These are phyloP conservation scores for Akebia trifoliata DNA, from an alignment of 164 flowering plant genomes.

Conservation along the genomic window DNA sequence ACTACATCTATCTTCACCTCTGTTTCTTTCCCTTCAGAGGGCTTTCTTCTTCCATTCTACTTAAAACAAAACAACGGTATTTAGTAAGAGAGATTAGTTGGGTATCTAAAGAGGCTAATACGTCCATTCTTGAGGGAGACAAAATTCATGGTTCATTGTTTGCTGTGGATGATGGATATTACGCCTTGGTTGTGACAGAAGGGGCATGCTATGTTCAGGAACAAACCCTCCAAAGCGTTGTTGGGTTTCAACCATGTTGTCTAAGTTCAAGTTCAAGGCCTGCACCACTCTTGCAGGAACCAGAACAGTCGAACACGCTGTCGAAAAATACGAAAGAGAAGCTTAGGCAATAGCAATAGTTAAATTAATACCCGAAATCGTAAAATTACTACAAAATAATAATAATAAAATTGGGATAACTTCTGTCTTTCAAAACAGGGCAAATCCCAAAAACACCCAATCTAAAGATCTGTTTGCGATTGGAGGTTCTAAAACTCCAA, in stretches of 20 bases:
- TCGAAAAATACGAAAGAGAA: no score
- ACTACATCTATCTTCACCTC: neutral
- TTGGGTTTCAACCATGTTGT: constrained; percentile 29
- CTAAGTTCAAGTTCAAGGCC: constrained; percentile 58
- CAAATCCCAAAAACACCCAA: no score
- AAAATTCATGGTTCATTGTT: constrained; percentile 37
- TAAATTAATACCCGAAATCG: no score
- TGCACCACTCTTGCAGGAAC: constrained; percentile 69
- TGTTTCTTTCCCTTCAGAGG: neutral
- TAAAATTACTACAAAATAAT: no score
- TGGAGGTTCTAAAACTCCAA: no score
- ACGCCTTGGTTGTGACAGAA: constrained; percentile 21
- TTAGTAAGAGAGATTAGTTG: constrained; percentile 11
- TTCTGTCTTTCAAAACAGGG: no score
- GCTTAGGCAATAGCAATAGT: no score
- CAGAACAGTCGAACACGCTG: constrained; percentile 62
- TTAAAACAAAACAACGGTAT: no score
- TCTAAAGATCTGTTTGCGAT: no score
- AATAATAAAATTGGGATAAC: no score
- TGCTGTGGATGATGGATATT: constrained; percentile 9
- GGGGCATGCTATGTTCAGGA: constrained; percentile 23
- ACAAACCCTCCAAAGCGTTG: constrained; percentile 20
- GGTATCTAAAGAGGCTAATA: constrained; percentile 30
- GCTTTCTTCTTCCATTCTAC: neutral
- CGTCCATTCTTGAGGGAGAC: constrained; percentile 81